These are phyloP conservation scores for Mucor lusitanicus DNA, from an alignment of 371 early-diverging fungal genomes.

Conservation along the genomic window DNA sequence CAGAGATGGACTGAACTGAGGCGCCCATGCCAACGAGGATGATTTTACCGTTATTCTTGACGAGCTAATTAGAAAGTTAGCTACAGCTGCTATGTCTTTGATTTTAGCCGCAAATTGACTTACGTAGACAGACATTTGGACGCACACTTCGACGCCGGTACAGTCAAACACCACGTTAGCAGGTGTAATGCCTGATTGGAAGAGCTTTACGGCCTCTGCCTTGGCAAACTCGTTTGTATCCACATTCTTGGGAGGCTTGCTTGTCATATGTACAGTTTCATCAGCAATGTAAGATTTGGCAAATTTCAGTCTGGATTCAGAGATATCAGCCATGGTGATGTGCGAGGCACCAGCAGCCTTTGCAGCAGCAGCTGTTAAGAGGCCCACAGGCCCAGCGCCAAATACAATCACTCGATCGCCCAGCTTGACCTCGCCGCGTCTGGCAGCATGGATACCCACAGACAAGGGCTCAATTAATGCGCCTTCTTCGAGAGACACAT, in stretches of 20 bases:
- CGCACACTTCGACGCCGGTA: conserved; percentile 56
- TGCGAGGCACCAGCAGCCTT: conserved; percentile 56
- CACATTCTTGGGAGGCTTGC: conserved; percentile 25
- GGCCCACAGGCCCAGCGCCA: conserved; percentile 64
- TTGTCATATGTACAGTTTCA: conserved; percentile 35
- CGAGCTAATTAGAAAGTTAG: conserved; percentile 23
- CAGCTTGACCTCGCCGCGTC: conserved; percentile 60
- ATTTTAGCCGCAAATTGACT: background rate
- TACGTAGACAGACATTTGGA: conserved; percentile 48
- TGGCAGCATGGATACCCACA: conserved; percentile 53
- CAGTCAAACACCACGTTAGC: conserved; percentile 53
- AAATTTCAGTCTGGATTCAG: conserved; percentile 37
- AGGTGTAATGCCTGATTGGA: conserved; percentile 30
- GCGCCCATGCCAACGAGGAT: conserved; percentile 57
- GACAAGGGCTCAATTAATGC: conserved; percentile 52
- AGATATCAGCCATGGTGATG: conserved; percentile 43
- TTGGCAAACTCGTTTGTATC: conserved; percentile 48
- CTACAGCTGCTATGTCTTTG: too few relatives aligned
- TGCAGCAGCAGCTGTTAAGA: conserved; percentile 53
- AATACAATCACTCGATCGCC: conserved; percentile 70
- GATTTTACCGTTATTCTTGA: conserved; percentile 49
- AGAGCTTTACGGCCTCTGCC: conserved; percentile 23
- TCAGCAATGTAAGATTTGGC: conserved; percentile 54
- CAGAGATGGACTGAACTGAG: conserved; percentile 44
- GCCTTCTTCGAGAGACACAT: conserved; percentile 61